Base-by-base conservation (phyloP, 768 basidiomycete species). In the Xerocomellus intermedius region DNA sequence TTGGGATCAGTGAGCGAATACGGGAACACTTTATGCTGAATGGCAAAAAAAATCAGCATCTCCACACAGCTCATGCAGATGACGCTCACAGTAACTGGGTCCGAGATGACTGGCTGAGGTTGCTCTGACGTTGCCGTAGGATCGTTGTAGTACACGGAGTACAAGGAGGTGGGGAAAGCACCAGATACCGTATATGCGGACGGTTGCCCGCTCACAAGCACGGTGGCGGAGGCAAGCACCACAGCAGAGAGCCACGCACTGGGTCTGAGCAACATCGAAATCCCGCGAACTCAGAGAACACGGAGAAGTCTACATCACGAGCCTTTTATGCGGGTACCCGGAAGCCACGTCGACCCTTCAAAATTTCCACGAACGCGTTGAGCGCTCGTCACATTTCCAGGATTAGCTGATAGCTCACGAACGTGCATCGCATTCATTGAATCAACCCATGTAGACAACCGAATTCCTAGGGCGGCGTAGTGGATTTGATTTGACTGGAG, bases 31-130 rank as follows among this genome's bases (percentile, higher is more conserved):
- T 77, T 60, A 64, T 85, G 79, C 86, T 87, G 55, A 54, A 57
- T 46, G 42, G 41, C 24, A 22, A 48, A 42, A 35, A 48, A n/a
- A 21, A 37, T 61, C 19, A 55, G 26, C 21, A 22, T 7, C 7
- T 13, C 0, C 39, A 19, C 10, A 63, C 56, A 52, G 48, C 17
- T 33, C 13, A 35, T n/a, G 19, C 9, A 46, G 9, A 48, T 7
- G 35, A 8, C 6, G 52, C 70, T 47, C 48, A 87, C 88, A 26
- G 79, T 78, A 32, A 89, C 80, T 9, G 86, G 84, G 65, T 91
- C 88, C 14, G 86, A 81, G 36, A 91, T 79, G 55, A 89, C 77
- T n/a, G 88, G 89, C 69, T 91, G 89, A 4, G 83, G 83, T 65
- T 91, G 89, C 1, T 77, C 82, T 13, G 80, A 79, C 2, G 89